phyloP scores from a whole-genome alignment of 768 basidiomycete genomes.

The Suillus weaverae region DNA sequence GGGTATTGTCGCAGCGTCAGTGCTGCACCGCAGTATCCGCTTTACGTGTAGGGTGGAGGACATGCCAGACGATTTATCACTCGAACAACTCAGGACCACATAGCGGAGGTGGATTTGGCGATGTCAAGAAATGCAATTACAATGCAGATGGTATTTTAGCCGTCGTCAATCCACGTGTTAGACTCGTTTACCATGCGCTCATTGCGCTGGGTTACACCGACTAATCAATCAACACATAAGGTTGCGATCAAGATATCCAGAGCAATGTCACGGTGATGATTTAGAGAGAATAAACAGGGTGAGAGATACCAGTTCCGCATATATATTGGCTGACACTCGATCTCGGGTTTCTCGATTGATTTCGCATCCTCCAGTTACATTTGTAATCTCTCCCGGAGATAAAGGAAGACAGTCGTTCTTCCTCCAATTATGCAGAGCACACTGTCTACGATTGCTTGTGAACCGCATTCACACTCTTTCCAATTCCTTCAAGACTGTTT shows the following conservation, averaged over 20 bases:
- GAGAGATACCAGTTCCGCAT: background rate
- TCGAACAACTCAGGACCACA: background rate
- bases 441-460: constrained; percentile 62
- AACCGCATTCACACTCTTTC: constrained; percentile 64
- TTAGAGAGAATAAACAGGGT: background rate
- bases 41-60: background rate
- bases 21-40: background rate
- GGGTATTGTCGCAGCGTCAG: background rate
- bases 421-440: too few species aligned
- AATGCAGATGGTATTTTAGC: background rate
- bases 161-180: background rate
- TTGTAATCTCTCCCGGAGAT: too few species aligned
- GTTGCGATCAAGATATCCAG: background rate
- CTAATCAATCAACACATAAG: background rate
- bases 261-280: background rate
- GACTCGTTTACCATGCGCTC: background rate
- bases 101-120: background rate
- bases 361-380: too few species aligned
- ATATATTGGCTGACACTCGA: too few species aligned
- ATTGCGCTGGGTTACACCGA: background rate
- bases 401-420: too few species aligned
- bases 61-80: background rate
- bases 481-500: constrained; percentile 58
- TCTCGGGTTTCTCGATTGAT: too few species aligned
- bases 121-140: background rate